Percentiles rank a stretch among this genome's conserved stretches.
These are phyloP conservation scores for Wolfiporia cocos DNA, from an alignment of 1,284 basidiomycete species.

Conservation along the genomic window DNA sequence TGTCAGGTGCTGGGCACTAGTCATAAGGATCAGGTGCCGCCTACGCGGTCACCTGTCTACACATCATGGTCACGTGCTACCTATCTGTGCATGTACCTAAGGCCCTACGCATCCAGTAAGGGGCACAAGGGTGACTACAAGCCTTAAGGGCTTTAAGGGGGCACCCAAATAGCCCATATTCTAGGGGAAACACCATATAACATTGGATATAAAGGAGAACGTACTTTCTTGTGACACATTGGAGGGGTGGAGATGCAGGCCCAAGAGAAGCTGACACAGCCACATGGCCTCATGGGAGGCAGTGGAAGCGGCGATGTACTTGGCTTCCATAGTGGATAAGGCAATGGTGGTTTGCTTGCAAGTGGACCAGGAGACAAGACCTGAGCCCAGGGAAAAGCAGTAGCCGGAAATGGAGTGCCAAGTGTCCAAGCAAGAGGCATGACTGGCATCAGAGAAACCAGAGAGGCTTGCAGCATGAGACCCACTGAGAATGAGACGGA, in stretches of 20 bases:
- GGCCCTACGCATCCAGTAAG: too few relatives aligned
- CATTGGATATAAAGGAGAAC: too few relatives aligned
- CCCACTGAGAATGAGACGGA: conserved; percentile 25
- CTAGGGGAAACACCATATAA: too few relatives aligned
- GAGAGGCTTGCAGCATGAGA: conserved; percentile 26
- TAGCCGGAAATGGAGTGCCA: neutral
- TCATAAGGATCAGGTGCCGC: too few relatives aligned
- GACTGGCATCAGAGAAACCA: conserved; percentile 10
- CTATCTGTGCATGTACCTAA: too few relatives aligned
- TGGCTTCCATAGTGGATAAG: neutral
- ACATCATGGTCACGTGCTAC: too few relatives aligned
- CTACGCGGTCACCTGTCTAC: too few relatives aligned
- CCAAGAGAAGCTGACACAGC: neutral
- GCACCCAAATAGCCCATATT: too few relatives aligned
- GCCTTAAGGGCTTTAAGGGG: too few relatives aligned
- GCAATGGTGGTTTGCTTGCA: neutral
- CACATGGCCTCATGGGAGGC: neutral
- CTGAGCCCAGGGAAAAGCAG: neutral
- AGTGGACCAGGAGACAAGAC: neutral
- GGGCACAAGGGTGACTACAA: too few relatives aligned
- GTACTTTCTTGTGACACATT: too few relatives aligned
- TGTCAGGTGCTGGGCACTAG: too few relatives aligned
- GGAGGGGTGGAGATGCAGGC: neutral
- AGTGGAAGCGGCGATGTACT: neutral
- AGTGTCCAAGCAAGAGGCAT: conserved; percentile 3